phyloP scores from a whole-genome alignment of 192 early-diverging fungal species.

The Globomyces pollinis-pini region DNA sequence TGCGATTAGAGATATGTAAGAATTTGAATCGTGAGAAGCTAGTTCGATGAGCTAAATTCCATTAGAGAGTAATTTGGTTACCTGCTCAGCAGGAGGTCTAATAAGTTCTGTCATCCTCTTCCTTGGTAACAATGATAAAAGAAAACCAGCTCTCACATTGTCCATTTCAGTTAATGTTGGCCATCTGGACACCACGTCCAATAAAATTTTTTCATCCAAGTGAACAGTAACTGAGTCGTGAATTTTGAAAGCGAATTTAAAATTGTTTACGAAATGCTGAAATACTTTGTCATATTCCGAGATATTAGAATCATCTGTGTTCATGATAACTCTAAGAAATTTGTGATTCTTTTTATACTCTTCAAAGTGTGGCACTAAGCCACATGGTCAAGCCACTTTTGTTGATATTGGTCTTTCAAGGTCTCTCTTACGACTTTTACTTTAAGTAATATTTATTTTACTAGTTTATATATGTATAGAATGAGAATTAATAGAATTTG shows the following conservation, averaged over 20 bases:
- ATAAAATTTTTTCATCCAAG: slow-evolving; percentile 7
- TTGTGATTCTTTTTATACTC: no score
- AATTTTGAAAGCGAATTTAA: slow-evolving; percentile 2
- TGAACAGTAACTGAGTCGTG: slow-evolving; percentile 5
- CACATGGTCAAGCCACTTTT: no score
- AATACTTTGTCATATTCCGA: no score
- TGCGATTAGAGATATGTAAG: slow-evolving; percentile 1
- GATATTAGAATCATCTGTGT: no score
- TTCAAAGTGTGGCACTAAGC: no score
- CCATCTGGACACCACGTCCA: background rate
- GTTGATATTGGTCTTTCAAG: no score
- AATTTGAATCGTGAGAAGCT: background rate
- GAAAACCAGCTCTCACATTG: slow-evolving; percentile 1
- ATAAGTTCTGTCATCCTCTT: slow-evolving; percentile 10
- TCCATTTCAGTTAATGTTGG: background rate
- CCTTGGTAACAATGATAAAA: background rate
- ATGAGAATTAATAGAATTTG: no score
- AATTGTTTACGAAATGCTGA: slow-evolving; percentile 1
- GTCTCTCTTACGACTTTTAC: no score
- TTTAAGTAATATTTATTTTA: no score
- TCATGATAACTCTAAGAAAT: no score
- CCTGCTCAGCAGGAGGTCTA: background rate
- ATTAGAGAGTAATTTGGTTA: background rate
- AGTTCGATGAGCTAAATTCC: background rate
- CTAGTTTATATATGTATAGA: no score